Conservation (phyloP, 352 stramenopile genomes). For the Hyaloperonospora brassicae region DNA sequence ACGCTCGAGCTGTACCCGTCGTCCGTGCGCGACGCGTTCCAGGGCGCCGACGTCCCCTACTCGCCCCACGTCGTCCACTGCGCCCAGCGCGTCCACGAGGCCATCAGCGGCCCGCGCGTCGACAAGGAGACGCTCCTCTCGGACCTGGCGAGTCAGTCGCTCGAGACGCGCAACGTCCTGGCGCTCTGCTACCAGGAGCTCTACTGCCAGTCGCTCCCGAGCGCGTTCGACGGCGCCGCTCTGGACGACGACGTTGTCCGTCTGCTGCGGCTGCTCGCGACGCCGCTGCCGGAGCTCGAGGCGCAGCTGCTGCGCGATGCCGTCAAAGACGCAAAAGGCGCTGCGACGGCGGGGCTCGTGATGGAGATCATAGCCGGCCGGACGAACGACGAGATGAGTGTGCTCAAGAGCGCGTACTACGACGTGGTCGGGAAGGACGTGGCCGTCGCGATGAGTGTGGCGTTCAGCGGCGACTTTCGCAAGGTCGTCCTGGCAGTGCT, state of each 20-base stretch:
- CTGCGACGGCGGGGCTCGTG: neutral
- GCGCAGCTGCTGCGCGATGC: slow-evolving; percentile 58
- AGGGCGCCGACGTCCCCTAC: slow-evolving; percentile 37
- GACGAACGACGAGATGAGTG: slow-evolving; percentile 73
- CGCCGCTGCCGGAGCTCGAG: slow-evolving; percentile 54
- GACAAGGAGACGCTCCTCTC: slow-evolving; percentile 43
- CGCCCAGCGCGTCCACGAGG: slow-evolving; percentile 49
- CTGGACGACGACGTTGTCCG: slow-evolving; percentile 49
- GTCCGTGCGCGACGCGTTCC: slow-evolving; percentile 53
- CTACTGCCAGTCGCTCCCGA: slow-evolving; percentile 47
- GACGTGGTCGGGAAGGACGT: slow-evolving; percentile 61
- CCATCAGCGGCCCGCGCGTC: slow-evolving; percentile 59
- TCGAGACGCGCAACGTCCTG: slow-evolving; percentile 59
- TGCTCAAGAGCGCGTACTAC: slow-evolving; percentile 77
- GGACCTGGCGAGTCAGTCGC: slow-evolving; percentile 46
- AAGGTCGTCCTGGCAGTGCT: slow-evolving; percentile 70
- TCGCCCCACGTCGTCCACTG: slow-evolving; percentile 38
- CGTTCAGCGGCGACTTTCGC: slow-evolving; percentile 68
- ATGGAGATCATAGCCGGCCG: slow-evolving; percentile 10
- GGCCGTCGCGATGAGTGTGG: slow-evolving; percentile 48
- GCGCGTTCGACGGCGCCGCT: slow-evolving; percentile 47
- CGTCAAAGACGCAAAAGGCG: slow-evolving; percentile 41
- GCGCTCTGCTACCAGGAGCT: slow-evolving; percentile 57
- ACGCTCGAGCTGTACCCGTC: slow-evolving; percentile 78
- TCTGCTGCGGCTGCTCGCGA: slow-evolving; percentile 47